phyloP scores from a whole-genome alignment of 306 rosid species.

The Urtica urens region DNA sequence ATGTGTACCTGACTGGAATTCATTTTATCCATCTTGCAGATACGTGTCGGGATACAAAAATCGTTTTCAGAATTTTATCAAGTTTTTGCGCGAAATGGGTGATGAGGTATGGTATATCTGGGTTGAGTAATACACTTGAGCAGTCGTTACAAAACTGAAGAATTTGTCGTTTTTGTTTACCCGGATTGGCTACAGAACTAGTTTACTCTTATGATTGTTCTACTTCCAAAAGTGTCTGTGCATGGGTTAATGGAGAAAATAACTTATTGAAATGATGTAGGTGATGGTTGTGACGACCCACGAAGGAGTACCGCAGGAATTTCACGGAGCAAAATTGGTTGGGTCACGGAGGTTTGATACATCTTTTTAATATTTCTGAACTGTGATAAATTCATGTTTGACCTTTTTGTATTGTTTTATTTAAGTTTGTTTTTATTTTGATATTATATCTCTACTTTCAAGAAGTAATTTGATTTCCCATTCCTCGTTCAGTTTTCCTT shows the following conservation, averaged over 20 bases:
- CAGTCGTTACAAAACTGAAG: too few species aligned
- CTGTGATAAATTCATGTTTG: not conserved
- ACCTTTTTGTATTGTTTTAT: not conserved
- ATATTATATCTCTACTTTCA: not conserved
- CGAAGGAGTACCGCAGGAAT: slow-evolving; percentile 88
- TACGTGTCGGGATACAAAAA: slow-evolving; percentile 53
- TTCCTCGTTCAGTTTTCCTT: slow-evolving; percentile 65
- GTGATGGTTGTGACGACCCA: slow-evolving; percentile 97
- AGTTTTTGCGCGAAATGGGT: slow-evolving; percentile 52
- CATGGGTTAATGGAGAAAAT: slow-evolving; percentile 15
- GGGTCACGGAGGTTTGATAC: slow-evolving; percentile 73
- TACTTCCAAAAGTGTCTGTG: slow-evolving; percentile 3
- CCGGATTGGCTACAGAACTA: too few species aligned
- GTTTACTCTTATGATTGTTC: not conserved
- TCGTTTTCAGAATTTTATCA: slow-evolving; percentile 51
- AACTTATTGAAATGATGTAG: slow-evolving; percentile 27
- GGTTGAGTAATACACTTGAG: not conserved
- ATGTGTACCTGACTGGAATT: too few species aligned
- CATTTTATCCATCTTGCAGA: slow-evolving; percentile 19
- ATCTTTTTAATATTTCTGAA: not conserved
- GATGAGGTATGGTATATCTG: slow-evolving; percentile 36
- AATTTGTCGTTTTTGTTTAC: not conserved
- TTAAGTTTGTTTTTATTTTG: slow-evolving; percentile 1
- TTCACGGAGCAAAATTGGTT: slow-evolving; percentile 79
- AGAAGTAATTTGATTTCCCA: not conserved